These are phyloP conservation scores for Venturia aucupariae DNA, from an alignment of 2,329 filamentous ascomycete genomes.

Conservation along the genomic window DNA sequence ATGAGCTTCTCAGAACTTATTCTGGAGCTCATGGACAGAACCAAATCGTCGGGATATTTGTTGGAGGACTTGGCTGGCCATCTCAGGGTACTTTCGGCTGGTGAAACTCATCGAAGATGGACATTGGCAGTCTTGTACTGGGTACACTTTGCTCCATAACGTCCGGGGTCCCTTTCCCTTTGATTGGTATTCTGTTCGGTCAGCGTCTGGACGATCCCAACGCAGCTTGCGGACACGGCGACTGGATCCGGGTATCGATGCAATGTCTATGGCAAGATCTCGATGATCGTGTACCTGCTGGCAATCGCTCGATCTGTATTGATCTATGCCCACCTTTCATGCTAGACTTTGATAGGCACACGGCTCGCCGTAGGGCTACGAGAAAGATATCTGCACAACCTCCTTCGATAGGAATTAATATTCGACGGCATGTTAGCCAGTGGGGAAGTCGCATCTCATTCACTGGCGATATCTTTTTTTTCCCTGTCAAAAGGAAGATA, in stretches of 20 bases:
- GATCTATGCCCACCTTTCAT: constrained; percentile 56
- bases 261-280: constrained; percentile 47
- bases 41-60: neutral
- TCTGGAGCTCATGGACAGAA: neutral
- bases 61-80: neutral
- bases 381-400: constrained; percentile 48
- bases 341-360: constrained; percentile 56
- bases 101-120: constrained; percentile 14
- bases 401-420: constrained; percentile 52
- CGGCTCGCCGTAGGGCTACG: constrained; percentile 55
- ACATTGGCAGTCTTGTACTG: constrained; percentile 27
- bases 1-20: too few species aligned
- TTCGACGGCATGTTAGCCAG: constrained; percentile 56
- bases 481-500: too few species aligned
- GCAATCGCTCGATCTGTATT: constrained; percentile 53
- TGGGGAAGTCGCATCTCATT: constrained; percentile 54
- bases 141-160: constrained; percentile 42
- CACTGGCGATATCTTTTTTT: constrained; percentile 56
- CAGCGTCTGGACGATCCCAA: constrained; percentile 55
- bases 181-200: constrained; percentile 56
- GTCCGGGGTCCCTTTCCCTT: constrained; percentile 53
- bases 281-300: constrained; percentile 54
- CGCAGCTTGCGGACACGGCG: constrained; percentile 35
- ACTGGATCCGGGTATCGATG: constrained; percentile 28
- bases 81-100: neutral